These are phyloP conservation scores for Kazachstania bromeliacearum DNA, from an alignment of 805 yeast genomes.

Conservation along the genomic window DNA sequence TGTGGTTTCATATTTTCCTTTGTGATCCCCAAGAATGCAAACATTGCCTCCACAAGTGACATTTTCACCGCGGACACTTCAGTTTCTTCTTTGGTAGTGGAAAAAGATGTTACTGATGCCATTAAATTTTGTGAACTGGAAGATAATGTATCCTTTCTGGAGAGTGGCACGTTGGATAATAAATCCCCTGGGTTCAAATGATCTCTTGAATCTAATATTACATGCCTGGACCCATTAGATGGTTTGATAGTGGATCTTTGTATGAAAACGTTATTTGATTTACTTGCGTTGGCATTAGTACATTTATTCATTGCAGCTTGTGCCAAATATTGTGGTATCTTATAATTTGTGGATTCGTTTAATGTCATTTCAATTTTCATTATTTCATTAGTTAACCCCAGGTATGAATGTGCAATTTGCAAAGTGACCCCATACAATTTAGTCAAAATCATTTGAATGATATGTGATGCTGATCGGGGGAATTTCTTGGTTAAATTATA, in stretches of 20 bases:
- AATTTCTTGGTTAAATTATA: slow-evolving; percentile 58
- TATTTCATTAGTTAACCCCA: slow-evolving; percentile 77
- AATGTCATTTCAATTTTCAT: slow-evolving; percentile 63
- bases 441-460: slow-evolving; percentile 84
- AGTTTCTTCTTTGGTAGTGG: slow-evolving; percentile 58
- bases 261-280: not conserved
- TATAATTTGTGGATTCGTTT: slow-evolving; percentile 40
- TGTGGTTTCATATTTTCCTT: slow-evolving; percentile 20
- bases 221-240: slow-evolving; percentile 41
- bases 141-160: slow-evolving; percentile 29
- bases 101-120: slow-evolving; percentile 22
- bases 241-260: not conserved
- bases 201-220: slow-evolving; percentile 45
- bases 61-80: slow-evolving; percentile 56
- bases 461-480: slow-evolving; percentile 87
- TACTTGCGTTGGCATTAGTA: not conserved
- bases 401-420: slow-evolving; percentile 78
- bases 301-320: slow-evolving; percentile 43
- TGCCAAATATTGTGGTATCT: slow-evolving; percentile 55
- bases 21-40: slow-evolving; percentile 57
- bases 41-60: slow-evolving; percentile 64
- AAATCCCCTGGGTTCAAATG: slow-evolving; percentile 76
- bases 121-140: not conserved
- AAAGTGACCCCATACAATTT: slow-evolving; percentile 84
- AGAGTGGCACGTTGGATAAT: slow-evolving; percentile 68